A percentile compares a stretch with the other conserved stretches of the same genome.
Conservation (phyloP, 805 yeast species). For the Blastobotrys parvus region DNA sequence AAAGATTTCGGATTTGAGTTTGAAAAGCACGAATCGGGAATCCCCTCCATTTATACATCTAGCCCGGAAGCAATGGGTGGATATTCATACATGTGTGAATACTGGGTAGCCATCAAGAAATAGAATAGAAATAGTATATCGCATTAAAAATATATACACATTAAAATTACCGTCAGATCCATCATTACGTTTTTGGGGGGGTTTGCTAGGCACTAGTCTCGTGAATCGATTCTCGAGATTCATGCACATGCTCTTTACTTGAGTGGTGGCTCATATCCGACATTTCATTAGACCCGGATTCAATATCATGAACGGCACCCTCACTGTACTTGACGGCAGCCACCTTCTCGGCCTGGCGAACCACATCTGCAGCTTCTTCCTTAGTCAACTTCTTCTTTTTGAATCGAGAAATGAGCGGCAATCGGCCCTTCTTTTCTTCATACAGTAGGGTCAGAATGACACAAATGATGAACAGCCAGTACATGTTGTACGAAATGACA, state of each 20-base stretch:
- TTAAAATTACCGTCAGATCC: no score
- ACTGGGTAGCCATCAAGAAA: conserved; percentile 49
- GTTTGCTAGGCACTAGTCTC: no score
- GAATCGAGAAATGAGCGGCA: conserved; percentile 41
- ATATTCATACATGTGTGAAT: conserved; percentile 55
- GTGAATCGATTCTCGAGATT: no score
- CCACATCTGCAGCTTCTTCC: conserved; percentile 16
- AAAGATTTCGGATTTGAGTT: conserved; percentile 45
- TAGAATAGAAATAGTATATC: no score
- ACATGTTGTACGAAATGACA: conserved; percentile 76
- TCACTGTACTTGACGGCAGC: conserved; percentile 12
- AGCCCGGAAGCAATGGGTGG: conserved; percentile 44
- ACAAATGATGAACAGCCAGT: conserved; percentile 68
- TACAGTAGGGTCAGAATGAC: conserved; percentile 54
- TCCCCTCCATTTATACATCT: conserved; percentile 44
- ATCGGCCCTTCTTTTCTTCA: conserved; percentile 83
- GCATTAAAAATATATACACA: no score
- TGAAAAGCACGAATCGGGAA: conserved; percentile 34
- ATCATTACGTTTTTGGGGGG: no score
- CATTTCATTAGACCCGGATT: no score
- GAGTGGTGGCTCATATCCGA: no score
- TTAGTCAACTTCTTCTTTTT: conserved; percentile 32
- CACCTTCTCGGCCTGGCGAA: conserved; percentile 16
- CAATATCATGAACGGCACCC: no score
- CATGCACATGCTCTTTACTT: no score